Evolutionary conservation across 441 rosid genomes (phyloP).

Genomic region (Populus hybrid): DNA sequence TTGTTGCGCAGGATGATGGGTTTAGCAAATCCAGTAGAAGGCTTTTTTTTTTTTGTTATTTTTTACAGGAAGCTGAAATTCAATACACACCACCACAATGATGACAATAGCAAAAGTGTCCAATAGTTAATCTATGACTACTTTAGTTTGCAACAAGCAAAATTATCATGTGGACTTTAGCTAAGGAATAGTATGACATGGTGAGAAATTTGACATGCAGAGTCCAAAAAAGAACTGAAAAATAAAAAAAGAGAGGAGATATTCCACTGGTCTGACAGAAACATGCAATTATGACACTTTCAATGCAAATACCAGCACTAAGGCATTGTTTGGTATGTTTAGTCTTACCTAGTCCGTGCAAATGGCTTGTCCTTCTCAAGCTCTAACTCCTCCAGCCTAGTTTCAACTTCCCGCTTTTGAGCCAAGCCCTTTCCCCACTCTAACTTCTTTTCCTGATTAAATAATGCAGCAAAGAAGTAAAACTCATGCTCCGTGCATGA

Average conservation of each 20-base stretch:
- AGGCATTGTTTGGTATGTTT: background rate
- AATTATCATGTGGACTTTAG: background rate
- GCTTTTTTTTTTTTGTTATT: too few relatives aligned
- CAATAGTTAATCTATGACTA: background rate
- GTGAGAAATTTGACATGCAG: background rate
- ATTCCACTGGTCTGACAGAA: background rate
- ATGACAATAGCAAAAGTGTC: background rate
- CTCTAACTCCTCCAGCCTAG: slow-evolving; percentile 66
- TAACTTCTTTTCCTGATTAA: slow-evolving; percentile 59
- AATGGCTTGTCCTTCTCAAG: slow-evolving; percentile 87
- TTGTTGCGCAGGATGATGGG: background rate
- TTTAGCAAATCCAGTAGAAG: background rate
- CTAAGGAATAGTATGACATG: background rate
- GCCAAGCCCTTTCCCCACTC: slow-evolving; percentile 99
- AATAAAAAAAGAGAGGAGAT: background rate
- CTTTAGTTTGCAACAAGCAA: background rate
- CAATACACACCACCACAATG: background rate
- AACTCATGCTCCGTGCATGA: too few relatives aligned
- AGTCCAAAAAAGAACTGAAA: background rate
- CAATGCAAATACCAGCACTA: background rate
- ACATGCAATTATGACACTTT: background rate
- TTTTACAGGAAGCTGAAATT: background rate
- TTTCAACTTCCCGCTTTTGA: slow-evolving; percentile 88
- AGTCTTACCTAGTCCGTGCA: slow-evolving; percentile 73
- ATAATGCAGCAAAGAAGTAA: background rate